Conservation (phyloP, 2,329 filamentous ascomycete genomes). For the Penicillium sp. region DNA sequence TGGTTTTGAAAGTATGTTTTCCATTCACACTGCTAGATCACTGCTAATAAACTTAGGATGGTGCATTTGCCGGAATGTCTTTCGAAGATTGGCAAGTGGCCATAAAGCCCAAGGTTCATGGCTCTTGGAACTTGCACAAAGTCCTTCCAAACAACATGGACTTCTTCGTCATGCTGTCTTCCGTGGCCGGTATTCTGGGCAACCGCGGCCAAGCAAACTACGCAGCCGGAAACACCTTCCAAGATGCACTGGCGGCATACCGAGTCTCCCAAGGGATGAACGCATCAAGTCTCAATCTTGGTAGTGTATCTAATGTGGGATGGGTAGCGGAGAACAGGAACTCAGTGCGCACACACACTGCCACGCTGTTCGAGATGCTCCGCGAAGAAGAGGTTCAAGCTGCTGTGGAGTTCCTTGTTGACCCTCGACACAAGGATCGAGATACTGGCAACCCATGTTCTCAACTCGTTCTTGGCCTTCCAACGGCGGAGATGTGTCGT, state of each 20-base stretch:
- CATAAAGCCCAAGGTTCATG: slow-evolving; percentile 44
- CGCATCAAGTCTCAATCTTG: slow-evolving; percentile 28
- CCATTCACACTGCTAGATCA: too few relatives aligned
- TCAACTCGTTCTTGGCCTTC: slow-evolving; percentile 22
- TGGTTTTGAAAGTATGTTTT: slow-evolving; percentile 23
- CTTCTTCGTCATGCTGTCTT: slow-evolving; percentile 49
- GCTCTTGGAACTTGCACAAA: slow-evolving; percentile 39
- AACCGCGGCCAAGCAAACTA: slow-evolving; percentile 51
- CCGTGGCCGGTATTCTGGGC: slow-evolving; percentile 47
- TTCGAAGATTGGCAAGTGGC: slow-evolving; percentile 41
- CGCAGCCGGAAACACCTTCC: slow-evolving; percentile 42
- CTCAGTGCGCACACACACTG: slow-evolving; percentile 12
- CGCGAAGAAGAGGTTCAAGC: slow-evolving; percentile 26
- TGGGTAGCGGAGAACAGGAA: slow-evolving; percentile 33
- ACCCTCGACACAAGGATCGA: not conserved
- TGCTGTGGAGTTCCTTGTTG: slow-evolving; percentile 21
- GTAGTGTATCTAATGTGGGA: slow-evolving; percentile 36
- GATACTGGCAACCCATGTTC: not conserved
- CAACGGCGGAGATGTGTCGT: slow-evolving; percentile 21
- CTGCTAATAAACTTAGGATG: slow-evolving; percentile 15
- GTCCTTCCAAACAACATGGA: slow-evolving; percentile 35
- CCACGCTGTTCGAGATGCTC: slow-evolving; percentile 22
- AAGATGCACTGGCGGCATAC: slow-evolving; percentile 38
- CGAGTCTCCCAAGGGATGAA: slow-evolving; percentile 23
- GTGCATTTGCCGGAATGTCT: slow-evolving; percentile 32